Evolutionary conservation across 2,329 filamentous ascomycete species (phyloP), one percentile per base, ranked within the genome.

Genomic region (Cladorrhinum sp.): DNA sequence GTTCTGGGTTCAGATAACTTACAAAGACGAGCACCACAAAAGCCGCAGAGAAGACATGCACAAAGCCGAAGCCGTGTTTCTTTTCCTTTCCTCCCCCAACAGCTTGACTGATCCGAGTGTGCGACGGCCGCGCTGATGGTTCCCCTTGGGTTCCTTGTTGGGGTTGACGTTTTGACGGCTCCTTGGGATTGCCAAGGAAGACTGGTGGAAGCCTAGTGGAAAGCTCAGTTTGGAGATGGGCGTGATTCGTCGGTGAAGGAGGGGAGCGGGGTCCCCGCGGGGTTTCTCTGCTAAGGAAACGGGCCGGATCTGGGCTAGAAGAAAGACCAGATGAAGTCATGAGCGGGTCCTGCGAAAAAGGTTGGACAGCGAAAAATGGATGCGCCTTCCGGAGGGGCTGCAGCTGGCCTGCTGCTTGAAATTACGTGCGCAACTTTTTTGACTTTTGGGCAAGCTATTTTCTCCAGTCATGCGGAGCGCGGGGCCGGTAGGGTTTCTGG

Each of bases 11-110:
- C 16, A 57, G 58, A n/a, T n/a, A n/a, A 71, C 72, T 72, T 68
- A 74, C 73, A 64, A 73, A 67, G 58, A 69, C 64, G 23, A 73
- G 60, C 56, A 71, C 56, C 49, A 73, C 53, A 57, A 73, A 66
- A 24, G 67, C 67, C 60, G 70, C 62, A 21, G 72, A 74, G 56
- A 70, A 66, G 46, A 73, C 60, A 60, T 69, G 70, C 42, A 73
- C 58, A 36, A 72, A 56, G 39, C 68, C 68, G 26, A 42, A 36
- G 8, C 33, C 33, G 33, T 12, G 8, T 16, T 12, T 10, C 33
- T 63, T 62, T 10, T 26, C 46, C 24, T 56, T 57, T 56, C 30
- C 59, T 55, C 51, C 58, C 55, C 24, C 55, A 62, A 62, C 50
- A 64, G 63, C 56, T 60, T 49, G 55, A 55, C 64, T 58, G 64